Base-by-base conservation (phyloP, 129 eudicot genomes). In the Centella asiatica region DNA sequence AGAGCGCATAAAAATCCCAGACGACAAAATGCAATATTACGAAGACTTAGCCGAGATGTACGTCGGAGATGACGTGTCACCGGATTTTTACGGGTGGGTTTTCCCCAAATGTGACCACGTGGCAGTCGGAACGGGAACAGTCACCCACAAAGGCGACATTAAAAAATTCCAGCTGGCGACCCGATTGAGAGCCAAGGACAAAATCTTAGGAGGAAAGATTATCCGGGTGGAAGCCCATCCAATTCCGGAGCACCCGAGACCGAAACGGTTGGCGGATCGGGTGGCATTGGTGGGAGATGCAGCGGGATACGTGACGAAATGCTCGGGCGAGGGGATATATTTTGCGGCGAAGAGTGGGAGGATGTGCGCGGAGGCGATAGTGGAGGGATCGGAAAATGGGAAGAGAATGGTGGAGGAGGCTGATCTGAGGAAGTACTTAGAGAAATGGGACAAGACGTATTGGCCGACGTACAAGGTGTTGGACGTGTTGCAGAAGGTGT, bases 391-490 rank as follows among this genome's bases (percentile, higher is more conserved):
- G 20, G 98, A 74, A 71, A 84, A 87, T 10, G 98, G 98, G 68
- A 79, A 65, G 63, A 74, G 98, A 18, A 78, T 86, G 95, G 79
- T 90, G 55, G 87, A 90, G 17, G 97, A 90, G 47, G 65, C 72
- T 2, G 97, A 90, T 71, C 32, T 90, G 82, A 79, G 95, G 78
- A 72, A 68, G 62, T 90, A 90, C 24, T 57, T 90, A 81, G 94
- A 83, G 77, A 83, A 81, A 40, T 90, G 97, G 97, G 97, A 90
- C 56, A 81, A 86, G 68, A 82, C 84, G 3, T 90, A 90, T n/a
- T 90, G 97, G 97, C 95, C 97, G 7, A 90, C 97, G 0, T 90
- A 90, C 60, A 90, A 90, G 86, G 97, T 90, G 65, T 61, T 90
- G 60, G 97, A 90, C 44, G 27, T 90, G 0, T 59, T 90, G 80